Percentiles rank a stretch among this genome's conserved stretches.
phyloP scores from a whole-genome alignment of 345 rosid species.

The Populus tremula region DNA sequence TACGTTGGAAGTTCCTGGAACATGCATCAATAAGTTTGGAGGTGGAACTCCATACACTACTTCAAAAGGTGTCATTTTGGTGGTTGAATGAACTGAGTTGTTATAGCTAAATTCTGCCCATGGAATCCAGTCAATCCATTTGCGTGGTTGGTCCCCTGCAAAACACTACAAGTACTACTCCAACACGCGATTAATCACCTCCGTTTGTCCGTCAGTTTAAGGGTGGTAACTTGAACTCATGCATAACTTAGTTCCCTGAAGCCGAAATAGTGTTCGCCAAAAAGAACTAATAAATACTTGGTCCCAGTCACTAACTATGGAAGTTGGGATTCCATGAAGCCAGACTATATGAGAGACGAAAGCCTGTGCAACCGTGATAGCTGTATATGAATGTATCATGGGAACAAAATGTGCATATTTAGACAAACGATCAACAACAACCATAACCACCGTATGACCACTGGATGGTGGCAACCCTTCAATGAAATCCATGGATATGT shows the following conservation, averaged over 20 bases:
- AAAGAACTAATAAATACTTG: background rate
- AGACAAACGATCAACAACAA: background rate
- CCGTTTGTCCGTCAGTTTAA: background rate
- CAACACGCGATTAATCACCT: background rate
- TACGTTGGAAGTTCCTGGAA: background rate
- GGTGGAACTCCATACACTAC: background rate
- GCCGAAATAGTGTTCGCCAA: background rate
- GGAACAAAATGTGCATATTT: background rate
- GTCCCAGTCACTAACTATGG: fast-evolving
- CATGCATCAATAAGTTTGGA: background rate
- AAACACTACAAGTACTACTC: background rate
- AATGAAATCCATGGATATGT: background rate
- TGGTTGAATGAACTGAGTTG: background rate
- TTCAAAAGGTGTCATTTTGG: background rate
- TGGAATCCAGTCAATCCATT: background rate
- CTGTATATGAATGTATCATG: background rate
- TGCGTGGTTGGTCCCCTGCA: background rate
- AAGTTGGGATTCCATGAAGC: background rate
- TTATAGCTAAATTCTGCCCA: background rate
- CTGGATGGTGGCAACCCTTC: background rate
- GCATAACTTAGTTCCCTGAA: background rate
- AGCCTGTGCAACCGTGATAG: fast-evolving
- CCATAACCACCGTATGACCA: background rate
- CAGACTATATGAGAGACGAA: background rate
- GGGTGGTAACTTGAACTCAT: background rate